Evolutionary conservation across 169 alveolate genomes (phyloP).

Genomic region (Prorocentrum cordatum): DNA sequence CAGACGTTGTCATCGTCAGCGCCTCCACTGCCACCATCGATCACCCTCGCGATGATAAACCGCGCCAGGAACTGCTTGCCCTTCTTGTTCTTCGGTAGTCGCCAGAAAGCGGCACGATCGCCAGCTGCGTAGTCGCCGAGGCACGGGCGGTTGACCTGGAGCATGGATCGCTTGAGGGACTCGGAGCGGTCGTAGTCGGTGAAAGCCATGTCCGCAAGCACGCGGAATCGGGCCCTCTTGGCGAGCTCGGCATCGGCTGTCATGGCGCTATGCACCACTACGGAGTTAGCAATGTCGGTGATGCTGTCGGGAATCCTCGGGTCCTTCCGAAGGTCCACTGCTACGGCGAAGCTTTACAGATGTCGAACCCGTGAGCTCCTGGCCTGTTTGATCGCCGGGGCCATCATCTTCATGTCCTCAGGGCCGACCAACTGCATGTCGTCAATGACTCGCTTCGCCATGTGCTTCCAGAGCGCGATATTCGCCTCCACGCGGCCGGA

Average conservation of each 20-base stretch:
- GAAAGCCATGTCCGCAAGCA: background rate
- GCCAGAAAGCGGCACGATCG: constrained; percentile 4
- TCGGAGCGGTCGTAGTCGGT: background rate
- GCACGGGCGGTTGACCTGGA: background rate
- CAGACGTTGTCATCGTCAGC: constrained; percentile 5
- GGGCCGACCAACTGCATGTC: background rate
- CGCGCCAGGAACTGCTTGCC: background rate
- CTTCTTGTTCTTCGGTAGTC: background rate
- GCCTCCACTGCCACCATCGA: background rate
- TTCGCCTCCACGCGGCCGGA: background rate
- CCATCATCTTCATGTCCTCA: background rate
- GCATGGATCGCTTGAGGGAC: background rate
- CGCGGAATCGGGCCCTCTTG: background rate
- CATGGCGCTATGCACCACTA: background rate
- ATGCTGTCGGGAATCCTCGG: background rate
- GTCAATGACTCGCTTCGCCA: background rate
- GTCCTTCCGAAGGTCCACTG: constrained; percentile 6
- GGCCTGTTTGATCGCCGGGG: background rate
- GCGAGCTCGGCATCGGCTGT: background rate
- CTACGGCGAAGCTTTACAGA: background rate
- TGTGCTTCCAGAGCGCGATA: background rate
- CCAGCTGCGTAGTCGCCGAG: background rate
- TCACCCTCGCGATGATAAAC: background rate
- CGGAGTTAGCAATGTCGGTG: background rate
- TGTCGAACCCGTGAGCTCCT: background rate